Conservation (phyloP, 495 filamentous ascomycete species). For the Astrothelium macrocarpum region DNA sequence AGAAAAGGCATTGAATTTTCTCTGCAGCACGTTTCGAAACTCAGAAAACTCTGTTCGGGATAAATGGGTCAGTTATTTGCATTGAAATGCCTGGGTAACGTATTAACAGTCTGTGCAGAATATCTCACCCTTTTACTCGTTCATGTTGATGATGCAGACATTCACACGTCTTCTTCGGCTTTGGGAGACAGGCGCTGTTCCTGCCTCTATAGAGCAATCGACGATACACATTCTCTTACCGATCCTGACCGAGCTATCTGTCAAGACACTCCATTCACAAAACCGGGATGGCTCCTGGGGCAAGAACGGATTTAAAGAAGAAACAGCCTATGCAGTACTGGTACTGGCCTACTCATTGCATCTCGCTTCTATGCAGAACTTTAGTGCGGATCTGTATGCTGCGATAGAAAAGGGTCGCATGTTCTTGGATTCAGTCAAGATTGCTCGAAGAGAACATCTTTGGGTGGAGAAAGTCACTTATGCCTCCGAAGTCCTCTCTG, state of each 20-base stretch:
- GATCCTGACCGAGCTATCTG: not conserved
- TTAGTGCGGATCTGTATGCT: not conserved
- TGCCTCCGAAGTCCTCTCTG: not conserved
- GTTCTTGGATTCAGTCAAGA: not conserved
- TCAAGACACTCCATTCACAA: not conserved
- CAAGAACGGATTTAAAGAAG: not conserved
- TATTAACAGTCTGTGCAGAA: not conserved
- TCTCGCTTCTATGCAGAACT: not conserved
- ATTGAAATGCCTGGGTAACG: not conserved
- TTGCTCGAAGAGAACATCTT: not conserved
- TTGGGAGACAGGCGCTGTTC: not conserved
- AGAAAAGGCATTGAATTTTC: conserved; percentile 7
- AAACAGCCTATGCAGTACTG: conserved; percentile 11
- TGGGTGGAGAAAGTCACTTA: conserved; percentile 14
- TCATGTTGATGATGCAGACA: conserved; percentile 11
- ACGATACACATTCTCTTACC: not conserved
- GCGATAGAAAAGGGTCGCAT: not conserved
- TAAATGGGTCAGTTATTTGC: conserved; percentile 5
- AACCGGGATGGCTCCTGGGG: not conserved
- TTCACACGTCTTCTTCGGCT: conserved; percentile 5
- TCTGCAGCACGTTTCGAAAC: not conserved
- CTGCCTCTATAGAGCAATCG: not conserved
- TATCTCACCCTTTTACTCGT: conserved; percentile 9
- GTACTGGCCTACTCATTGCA: not conserved
- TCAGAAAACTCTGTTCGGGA: not conserved